Percentiles rank a stretch among this genome's conserved stretches.
phyloP scores from a whole-genome alignment of 306 rosid species.

The Luffa aegyptiaca region DNA sequence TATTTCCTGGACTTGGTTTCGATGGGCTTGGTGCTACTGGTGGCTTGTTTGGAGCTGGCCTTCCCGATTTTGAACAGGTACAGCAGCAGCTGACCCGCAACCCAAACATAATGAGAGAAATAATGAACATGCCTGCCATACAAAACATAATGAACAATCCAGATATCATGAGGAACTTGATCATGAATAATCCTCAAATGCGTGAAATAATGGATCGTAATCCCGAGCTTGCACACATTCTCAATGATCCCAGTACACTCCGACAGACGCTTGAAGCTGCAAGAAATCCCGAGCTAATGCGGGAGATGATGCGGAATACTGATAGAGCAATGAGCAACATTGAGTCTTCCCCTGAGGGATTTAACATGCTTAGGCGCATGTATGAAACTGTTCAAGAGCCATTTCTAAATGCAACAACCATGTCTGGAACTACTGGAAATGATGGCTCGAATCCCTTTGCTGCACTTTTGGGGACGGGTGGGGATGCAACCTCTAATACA shows the following conservation, averaged over 20 bases:
- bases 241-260: conserved; percentile 76
- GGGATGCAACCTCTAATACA: conserved; percentile 34
- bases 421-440: conserved; percentile 59
- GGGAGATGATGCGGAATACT: conserved; percentile 91
- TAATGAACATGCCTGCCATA: conserved; percentile 69
- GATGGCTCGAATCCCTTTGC: conserved; percentile 40
- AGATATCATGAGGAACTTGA: conserved; percentile 58
- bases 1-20: conserved; percentile 54
- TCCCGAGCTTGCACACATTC: conserved; percentile 76
- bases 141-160: conserved; percentile 65
- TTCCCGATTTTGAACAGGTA: conserved; percentile 65
- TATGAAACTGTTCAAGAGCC: conserved; percentile 94
- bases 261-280: conserved; percentile 86
- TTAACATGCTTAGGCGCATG: conserved; percentile 92
- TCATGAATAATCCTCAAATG: conserved; percentile 84
- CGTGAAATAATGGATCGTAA: conserved; percentile 75
- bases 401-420: conserved; percentile 72
- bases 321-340: conserved; percentile 94
- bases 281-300: conserved; percentile 89
- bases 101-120: conserved; percentile 62
- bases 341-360: conserved; percentile 86
- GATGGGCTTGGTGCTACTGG: conserved; percentile 47
- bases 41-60: conserved; percentile 52
- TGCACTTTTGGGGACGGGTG: conserved; percentile 43
- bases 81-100: conserved; percentile 62